A percentile compares a stretch with the other conserved stretches of the same genome.
These are phyloP conservation scores for Pyrrhoderma lamaoense DNA, from an alignment of 1,284 basidiomycete species.

Conservation along the genomic window DNA sequence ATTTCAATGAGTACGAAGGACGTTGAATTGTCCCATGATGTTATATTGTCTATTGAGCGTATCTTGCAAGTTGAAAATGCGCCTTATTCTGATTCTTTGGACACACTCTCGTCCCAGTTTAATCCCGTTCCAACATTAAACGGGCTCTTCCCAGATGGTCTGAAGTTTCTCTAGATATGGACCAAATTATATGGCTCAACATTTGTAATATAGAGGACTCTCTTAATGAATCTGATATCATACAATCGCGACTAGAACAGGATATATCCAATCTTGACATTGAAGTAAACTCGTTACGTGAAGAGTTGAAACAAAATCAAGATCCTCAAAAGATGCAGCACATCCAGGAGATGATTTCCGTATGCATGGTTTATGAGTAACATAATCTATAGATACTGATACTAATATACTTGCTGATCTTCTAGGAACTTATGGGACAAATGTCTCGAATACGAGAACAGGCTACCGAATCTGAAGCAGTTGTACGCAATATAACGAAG, in stretches of 20 bases:
- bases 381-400: constrained; percentile 2
- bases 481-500: constrained; percentile 91
- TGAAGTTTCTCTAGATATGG: constrained; percentile 21
- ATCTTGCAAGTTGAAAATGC: constrained; percentile 48
- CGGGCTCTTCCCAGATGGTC: constrained; percentile 70
- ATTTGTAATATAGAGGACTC: constrained; percentile 47
- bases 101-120: constrained; percentile 52
- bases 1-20: not conserved
- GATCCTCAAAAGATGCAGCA: constrained; percentile 79
- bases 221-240: constrained; percentile 52
- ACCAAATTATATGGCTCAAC: not conserved
- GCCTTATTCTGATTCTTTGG: constrained; percentile 43
- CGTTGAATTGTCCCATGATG: constrained; percentile 51
- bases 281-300: constrained; percentile 67
- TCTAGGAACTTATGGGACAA: constrained; percentile 83
- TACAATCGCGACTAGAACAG: constrained; percentile 54
- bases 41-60: constrained; percentile 60
- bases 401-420: constrained; percentile 2
- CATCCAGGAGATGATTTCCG: constrained; percentile 91
- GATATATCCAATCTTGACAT: constrained; percentile 56
- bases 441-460: constrained; percentile 94
- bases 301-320: constrained; percentile 66
- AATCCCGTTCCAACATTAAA: constrained; percentile 56
- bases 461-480: constrained; percentile 91
- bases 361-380: constrained; percentile 30